phyloP scores from a whole-genome alignment of 2,329 filamentous ascomycete species.

The Claviceps maximensis region DNA sequence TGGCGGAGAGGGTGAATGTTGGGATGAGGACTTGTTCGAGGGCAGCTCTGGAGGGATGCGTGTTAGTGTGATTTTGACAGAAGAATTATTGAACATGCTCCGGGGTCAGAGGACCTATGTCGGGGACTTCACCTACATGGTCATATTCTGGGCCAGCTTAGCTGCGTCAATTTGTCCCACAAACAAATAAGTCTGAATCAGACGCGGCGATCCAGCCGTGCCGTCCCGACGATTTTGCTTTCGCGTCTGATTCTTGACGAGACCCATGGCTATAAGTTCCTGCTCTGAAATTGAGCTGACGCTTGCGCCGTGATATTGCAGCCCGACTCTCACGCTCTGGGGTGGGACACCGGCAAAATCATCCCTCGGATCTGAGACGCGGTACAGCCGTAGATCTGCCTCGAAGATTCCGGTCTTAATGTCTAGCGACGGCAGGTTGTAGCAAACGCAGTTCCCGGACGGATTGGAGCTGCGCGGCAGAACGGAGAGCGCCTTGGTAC shows the following conservation, averaged over 20 bases:
- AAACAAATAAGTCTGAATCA: constrained; percentile 54
- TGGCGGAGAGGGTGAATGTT: constrained; percentile 51
- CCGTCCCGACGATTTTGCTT: constrained; percentile 4
- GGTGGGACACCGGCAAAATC: constrained; percentile 38
- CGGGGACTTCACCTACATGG: constrained; percentile 37
- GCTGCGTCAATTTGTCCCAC: constrained; percentile 52
- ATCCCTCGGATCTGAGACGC: constrained; percentile 46
- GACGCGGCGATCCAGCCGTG: constrained; percentile 21
- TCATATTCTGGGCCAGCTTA: constrained; percentile 40
- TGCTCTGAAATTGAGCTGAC: constrained; percentile 16
- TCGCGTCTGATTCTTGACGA: constrained; percentile 10
- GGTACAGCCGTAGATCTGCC: constrained; percentile 64
- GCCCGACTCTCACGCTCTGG: constrained; percentile 38
- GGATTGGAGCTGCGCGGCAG: constrained; percentile 54
- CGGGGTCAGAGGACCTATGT: too few species aligned
- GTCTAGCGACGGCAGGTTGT: constrained; percentile 64
- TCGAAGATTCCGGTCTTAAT: constrained; percentile 56
- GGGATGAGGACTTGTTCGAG: constrained; percentile 55
- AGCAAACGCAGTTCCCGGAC: constrained; percentile 67
- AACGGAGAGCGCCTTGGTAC: constrained; percentile 38
- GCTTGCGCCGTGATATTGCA: constrained; percentile 40
- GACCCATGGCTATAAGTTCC: constrained; percentile 14
- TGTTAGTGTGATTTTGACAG: too few species aligned
- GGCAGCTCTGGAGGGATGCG: constrained; percentile 29
- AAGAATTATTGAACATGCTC: too few species aligned